A percentile compares a stretch with the other conserved stretches of the same genome.
Evolutionary conservation across 2,329 filamentous ascomycete species (phyloP).

Genomic region (Lachnellula subtilissima): DNA sequence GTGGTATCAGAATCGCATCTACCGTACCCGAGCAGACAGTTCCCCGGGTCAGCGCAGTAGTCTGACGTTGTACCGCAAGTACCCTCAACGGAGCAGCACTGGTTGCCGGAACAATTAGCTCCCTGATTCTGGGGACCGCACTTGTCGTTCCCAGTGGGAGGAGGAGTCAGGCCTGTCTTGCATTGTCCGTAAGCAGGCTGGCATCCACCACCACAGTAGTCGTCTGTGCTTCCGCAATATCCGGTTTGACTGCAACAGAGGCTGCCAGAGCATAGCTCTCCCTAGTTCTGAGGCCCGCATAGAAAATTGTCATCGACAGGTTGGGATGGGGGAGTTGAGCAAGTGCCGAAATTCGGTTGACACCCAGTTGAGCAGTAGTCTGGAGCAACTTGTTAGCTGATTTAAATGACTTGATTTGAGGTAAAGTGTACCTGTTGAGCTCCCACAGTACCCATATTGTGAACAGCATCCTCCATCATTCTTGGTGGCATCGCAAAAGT

Average conservation of each 20-base stretch:
- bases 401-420: background rate
- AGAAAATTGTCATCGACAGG: background rate
- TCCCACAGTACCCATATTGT: conserved; percentile 30
- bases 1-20: conserved; percentile 53
- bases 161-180: background rate
- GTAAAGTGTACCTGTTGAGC: conserved; percentile 8
- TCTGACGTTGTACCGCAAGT: conserved; percentile 11
- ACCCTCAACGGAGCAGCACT: conserved; percentile 16
- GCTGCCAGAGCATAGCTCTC: background rate
- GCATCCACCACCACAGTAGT: conserved; percentile 29
- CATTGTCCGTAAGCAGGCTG: conserved; percentile 10
- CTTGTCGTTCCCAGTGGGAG: background rate
- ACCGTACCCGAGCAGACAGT: conserved; percentile 17
- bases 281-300: background rate
- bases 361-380: conserved; percentile 10
- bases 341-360: conserved; percentile 12
- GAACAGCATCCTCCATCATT: conserved; percentile 29
- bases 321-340: background rate
- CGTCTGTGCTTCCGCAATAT: conserved; percentile 17
- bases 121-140: conserved; percentile 12
- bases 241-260: background rate
- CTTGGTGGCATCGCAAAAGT: conserved; percentile 22
- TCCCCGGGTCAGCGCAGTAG: conserved; percentile 19
- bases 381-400: background rate
- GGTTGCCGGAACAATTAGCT: conserved; percentile 7